These are phyloP conservation scores for Colletotrichum scovillei DNA, from an alignment of 2,329 filamentous ascomycete genomes.

Conservation along the genomic window DNA sequence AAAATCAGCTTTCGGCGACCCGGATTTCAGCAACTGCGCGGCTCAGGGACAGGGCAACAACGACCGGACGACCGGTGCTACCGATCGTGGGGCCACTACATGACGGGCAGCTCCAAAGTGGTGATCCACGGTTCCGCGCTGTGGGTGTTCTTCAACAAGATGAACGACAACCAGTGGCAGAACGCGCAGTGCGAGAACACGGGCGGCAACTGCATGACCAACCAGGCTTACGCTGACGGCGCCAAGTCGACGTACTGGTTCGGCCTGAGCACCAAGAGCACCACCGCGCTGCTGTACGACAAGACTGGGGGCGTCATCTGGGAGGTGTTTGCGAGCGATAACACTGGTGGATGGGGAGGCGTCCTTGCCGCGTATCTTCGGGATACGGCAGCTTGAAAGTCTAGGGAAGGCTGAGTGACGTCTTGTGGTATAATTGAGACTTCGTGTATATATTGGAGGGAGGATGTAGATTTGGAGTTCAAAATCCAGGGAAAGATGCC, in stretches of 20 bases:
- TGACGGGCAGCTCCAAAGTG: conserved; percentile 40
- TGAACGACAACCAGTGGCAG: conserved; percentile 39
- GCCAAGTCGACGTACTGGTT: conserved; percentile 42
- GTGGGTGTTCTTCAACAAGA: conserved; percentile 50
- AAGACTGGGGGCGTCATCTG: conserved; percentile 33
- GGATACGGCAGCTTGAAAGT: conserved; percentile 27
- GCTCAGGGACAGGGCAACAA: conserved; percentile 35
- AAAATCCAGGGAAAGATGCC: background rate
- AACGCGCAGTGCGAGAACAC: conserved; percentile 39
- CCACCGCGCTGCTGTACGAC: conserved; percentile 44
- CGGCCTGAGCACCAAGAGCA: conserved; percentile 43
- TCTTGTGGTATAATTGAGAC: background rate
- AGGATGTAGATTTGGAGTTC: background rate
- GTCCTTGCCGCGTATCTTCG: conserved; percentile 45
- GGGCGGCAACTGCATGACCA: conserved; percentile 40
- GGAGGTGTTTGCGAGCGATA: conserved; percentile 37
- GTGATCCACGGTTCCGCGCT: conserved; percentile 47
- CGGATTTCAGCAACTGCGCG: conserved; percentile 39
- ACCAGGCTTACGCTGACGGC: conserved; percentile 40
- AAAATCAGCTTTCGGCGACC: conserved; percentile 38
- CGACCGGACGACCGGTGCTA: conserved; percentile 43
- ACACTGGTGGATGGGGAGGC: conserved; percentile 43
- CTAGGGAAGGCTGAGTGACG: background rate
- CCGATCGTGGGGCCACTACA: conserved; percentile 40
- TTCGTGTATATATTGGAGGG: background rate